A percentile compares a stretch with the other conserved stretches of the same genome.
phyloP scores from a whole-genome alignment of 106 monocot genomes.

The Phalaenopsis equestris region DNA sequence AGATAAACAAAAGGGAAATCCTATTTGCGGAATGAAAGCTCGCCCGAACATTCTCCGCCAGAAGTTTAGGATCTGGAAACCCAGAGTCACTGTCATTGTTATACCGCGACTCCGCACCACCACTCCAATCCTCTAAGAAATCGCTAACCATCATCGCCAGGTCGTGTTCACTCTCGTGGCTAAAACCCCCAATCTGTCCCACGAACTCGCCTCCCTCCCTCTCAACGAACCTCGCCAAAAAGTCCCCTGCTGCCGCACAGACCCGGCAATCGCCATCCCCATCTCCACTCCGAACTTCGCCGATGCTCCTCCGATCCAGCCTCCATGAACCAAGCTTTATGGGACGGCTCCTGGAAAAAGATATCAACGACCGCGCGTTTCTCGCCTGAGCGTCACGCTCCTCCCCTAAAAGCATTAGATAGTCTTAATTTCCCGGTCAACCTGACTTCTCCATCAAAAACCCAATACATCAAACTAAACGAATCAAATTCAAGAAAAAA shows the following conservation, averaged over 20 bases:
- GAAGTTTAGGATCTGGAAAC: conserved; percentile 45
- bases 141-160: conserved; percentile 84
- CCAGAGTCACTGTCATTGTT: conserved; percentile 85
- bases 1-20: background rate
- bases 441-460: background rate
- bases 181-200: conserved; percentile 46
- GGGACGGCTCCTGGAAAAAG: background rate
- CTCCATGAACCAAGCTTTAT: conserved; percentile 13
- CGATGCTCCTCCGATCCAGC: conserved; percentile 2
- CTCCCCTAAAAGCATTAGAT: conserved; percentile 13
- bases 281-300: conserved; percentile 1
- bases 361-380: conserved; percentile 8
- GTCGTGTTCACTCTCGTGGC: conserved; percentile 91
- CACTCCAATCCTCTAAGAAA: conserved; percentile 79
- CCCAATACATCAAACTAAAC: background rate
- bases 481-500: background rate
- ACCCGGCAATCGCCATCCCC: conserved; percentile 25
- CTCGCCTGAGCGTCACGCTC: conserved; percentile 9
- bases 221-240: background rate
- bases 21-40: conserved; percentile 4
- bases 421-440: background rate
- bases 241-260: conserved; percentile 25
- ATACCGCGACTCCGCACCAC: conserved; percentile 36
- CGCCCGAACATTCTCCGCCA: conserved; percentile 63
- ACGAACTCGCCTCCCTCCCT: conserved; percentile 19